These are phyloP conservation scores for Corrigiola litoralis DNA, from an alignment of 179 eudicot species.

Conservation along the genomic window DNA sequence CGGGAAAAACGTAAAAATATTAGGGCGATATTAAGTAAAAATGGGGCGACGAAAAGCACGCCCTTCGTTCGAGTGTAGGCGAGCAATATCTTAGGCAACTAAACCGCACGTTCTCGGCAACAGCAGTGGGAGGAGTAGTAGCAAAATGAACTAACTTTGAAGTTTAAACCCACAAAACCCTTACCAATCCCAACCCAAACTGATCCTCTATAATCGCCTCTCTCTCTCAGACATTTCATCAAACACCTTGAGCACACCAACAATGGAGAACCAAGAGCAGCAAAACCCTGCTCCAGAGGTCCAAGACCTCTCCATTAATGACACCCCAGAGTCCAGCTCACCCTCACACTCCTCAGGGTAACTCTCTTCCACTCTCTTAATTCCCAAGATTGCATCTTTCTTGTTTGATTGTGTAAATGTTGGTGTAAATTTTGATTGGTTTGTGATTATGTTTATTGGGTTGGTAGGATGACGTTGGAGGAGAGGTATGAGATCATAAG, in stretches of 20 bases:
- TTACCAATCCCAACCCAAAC: too few species aligned
- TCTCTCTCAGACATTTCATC: slow-evolving; percentile 12
- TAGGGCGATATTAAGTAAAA: too few species aligned
- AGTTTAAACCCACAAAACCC: too few species aligned
- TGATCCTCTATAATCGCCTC: background rate
- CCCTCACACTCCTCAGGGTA: too few species aligned
- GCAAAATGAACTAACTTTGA: too few species aligned
- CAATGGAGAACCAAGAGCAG: slow-evolving; percentile 18
- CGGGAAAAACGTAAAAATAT: too few species aligned
- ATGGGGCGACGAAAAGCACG: too few species aligned
- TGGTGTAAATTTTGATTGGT: background rate
- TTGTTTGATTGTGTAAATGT: background rate
- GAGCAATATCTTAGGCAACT: too few species aligned
- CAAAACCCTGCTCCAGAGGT: slow-evolving; percentile 5
- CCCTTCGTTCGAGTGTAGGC: too few species aligned
- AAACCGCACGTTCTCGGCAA: too few species aligned
- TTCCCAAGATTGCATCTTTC: background rate
- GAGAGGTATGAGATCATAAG: slow-evolving; percentile 58
- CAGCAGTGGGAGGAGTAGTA: too few species aligned
- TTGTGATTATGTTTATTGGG: background rate
- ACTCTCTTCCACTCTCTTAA: background rate
- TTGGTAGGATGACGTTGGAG: slow-evolving; percentile 46
- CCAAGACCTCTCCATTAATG: slow-evolving; percentile 13
- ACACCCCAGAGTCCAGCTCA: background rate
- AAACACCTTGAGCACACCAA: slow-evolving; percentile 14